Base-by-base conservation (phyloP, 2,329 filamentous ascomycete genomes). In the Penicillium sp. region DNA sequence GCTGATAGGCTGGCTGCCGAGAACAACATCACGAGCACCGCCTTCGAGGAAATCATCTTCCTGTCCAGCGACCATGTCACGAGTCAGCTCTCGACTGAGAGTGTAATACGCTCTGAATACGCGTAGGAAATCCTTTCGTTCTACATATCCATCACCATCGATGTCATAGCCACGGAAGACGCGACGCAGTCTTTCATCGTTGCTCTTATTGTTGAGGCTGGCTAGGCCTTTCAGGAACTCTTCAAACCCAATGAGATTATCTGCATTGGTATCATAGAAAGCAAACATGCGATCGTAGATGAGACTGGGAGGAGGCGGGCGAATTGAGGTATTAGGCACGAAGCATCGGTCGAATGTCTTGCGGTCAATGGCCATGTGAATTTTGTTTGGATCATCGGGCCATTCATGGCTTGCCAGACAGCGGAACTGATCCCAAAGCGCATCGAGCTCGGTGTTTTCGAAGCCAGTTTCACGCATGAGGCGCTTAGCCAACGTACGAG, bases 231-330 rank as follows among this genome's bases (percentile, higher is more conserved):
- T 88, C 26, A 98, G 80, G 72, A 97, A 99, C 75, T 99, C 95
- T 53, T 92, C 86, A 69, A 99, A 98, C 8, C 91, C 91, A 70
- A 99, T 97, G 8, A 96, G 82, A 24, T 91, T 91, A 73, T 99
- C 92, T 45, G 88, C 85, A 75, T 98, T 94, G 35, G 89, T 91
- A 77, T 99, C 95, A 76, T 97, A 99, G 76, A 97, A 97, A 55
- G 91, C 88, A 78, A 98, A 99, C 86, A 97, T 95, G 68, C 95
- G 90, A 75, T 99, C 94, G 73, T 96, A 95, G 62, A 99, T 91
- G 15, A 97, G 86, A 74, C 96, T 97, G 1, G 94, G 92, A 0
- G 90, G 85, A 12, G 90, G 88, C 59, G 92, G 89, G 35, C 89
- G 86, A 61, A 88, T 86, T n/a, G 90, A 90, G 15, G 90, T 91